Base-by-base conservation (phyloP, 2,329 filamentous ascomycete genomes). In the Neurospora sp. region DNA sequence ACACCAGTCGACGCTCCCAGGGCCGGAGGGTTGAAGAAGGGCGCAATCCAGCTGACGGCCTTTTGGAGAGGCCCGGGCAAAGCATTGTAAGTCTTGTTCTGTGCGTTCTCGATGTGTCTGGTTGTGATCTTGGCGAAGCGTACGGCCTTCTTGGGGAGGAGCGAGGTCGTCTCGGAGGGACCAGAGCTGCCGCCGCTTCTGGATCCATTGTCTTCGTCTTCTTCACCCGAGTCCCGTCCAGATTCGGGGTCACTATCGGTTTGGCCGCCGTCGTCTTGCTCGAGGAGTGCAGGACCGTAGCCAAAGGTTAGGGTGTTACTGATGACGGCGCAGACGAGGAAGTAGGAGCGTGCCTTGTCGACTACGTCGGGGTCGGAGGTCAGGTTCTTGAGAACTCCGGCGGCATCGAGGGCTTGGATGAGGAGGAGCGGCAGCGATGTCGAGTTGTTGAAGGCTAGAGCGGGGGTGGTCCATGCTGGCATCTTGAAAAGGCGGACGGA, bases 281-380 rank as follows among this genome's bases (percentile, higher is more conserved):
- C 84, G 66, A 91, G 82, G 46, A 91, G 79, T 12, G 83, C 80
- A 0, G 88, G 88, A 0, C 88, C 89, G 3, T 91, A 79, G 0
- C 86, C 86, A 76, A 91, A 91, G 0, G 88, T 90, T 70, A 91
- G 78, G 68, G 84, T 87, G 74, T 88, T 89, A 57, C 83, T 85
- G 10, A 91, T 81, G 69, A 89, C 89, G 3, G 88, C 84, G 72
- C 88, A 90, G 70, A 91, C 84, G 3, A 91, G 79, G 74, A 91
- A 90, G 77, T 89, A 91, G 15, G 86, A 86, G 75, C 89, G 87
- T 6, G 88, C 88, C 10, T 88, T 81, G 68, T 86, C 83, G 12
- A 90, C 80, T 80, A 77, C 82, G 74, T 73, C 83, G 1, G 69
- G 71, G 73, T 71, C 78, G 72, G 71, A 71, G 1, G 83, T 77